Evolutionary conservation across 2,329 filamentous ascomycete species (phyloP), one percentile per base, ranked within the genome.

Genomic region (Teratosphaeriaceae sp.): DNA sequence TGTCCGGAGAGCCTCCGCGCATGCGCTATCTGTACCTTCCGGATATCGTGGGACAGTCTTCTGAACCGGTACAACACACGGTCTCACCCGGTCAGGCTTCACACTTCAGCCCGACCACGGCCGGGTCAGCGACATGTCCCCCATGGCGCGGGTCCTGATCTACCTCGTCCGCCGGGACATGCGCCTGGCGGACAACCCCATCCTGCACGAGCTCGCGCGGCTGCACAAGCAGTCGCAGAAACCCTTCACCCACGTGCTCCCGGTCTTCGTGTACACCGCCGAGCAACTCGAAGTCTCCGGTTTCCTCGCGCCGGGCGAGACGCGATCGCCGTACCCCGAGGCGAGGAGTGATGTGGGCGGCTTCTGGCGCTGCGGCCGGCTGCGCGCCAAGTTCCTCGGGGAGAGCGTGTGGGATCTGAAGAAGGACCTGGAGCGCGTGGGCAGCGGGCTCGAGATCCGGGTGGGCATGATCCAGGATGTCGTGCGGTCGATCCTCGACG

Each of bases 341-440:
- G 83, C 85, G 3, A 72, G 75, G 44, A 85, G 82, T 53, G 61
- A 70, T n/a, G 65, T 84, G 3, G 82, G 74, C 11, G 68, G 72
- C 1, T 85, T 85, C 57, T 88, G 82, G 81, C 72, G 85, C 58
- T 88, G 83, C 54, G 85, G 85, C 2, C 79, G 78, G 4, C 78
- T 85, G 54, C 75, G 86, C 26, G 78, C 79, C 42, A 83, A 79
- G 59, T 90, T 89, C 59, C 65, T 86, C 22, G 80, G 79, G 0
- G 75, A 90, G 60, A 79, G 78, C 23, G 74, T 88, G 0, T 88
- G 82, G 82, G 79, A 86, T 55, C 41, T 89, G 47, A 88, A 87
- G 55, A 59, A 70, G 8, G 73, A 70, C 3, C 65, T 89, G 2
- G 73, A 80, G 48, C 67, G 66, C 2, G 52, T 82, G 1, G 73